Evolutionary conservation across 441 rosid species (phyloP), one percentile per base, ranked within the genome.

Genomic region (Populus hybrid): DNA sequence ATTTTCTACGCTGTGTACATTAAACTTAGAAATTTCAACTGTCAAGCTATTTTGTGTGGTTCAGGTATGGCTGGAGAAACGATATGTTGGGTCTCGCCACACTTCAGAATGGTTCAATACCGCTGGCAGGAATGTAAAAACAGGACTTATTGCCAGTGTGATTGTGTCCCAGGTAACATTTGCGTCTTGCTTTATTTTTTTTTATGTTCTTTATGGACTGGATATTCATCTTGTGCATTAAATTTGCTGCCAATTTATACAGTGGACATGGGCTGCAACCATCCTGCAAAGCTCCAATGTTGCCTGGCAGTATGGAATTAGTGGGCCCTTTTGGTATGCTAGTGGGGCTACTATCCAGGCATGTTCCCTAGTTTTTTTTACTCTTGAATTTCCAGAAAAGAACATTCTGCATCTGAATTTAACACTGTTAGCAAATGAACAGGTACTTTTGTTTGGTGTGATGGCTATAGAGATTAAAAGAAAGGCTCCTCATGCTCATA

Each of bases 231-330:
- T 66, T 0, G 5, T 18, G 4, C 38, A 36, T 63, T 67, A 16
- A 14, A 16, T 67, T 0, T 63, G 33, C 24, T 31, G 24, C 56
- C 40, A 28, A 33, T 36, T 45, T 76, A n/a, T 80, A 24, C 11
- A 93, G 99, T 95, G 99, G 99, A 95, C 99, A 29, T 92, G 96
- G 98, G 94, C 99, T 38, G 99, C 99, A 18, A 92, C 98, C 14
- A 92, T 95, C 81, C 82, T 95, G 80, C 99, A 95, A 83, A 95
- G 99, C 84, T 95, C 99, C 12, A 95, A 95, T 80, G 99, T 95
- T 28, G 97, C 99, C 42, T 95, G 99, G 99, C 73, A 88, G 81
- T 95, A 92, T 77, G 99, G 99, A 75, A 82, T 95, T 26, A 95
- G 99, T 26, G 99, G 99, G 38, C 99, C 99, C 0, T 93, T 95